Base-by-base conservation (phyloP, 768 basidiomycete genomes). In the Hysterangium stoloniferum region DNA sequence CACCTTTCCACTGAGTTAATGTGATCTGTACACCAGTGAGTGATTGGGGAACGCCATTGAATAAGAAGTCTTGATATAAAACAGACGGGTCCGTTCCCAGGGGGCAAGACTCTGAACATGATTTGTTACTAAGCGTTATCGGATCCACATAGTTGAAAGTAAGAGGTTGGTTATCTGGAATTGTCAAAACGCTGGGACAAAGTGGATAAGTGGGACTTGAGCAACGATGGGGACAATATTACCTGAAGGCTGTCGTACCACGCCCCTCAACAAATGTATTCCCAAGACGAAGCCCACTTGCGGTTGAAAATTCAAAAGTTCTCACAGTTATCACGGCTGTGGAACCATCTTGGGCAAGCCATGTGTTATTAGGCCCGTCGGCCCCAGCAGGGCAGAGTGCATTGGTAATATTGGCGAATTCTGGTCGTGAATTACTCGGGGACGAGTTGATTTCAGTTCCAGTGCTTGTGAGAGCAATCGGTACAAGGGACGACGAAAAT, bases 31-130 rank as follows among this genome's bases (percentile, higher is more conserved):
- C 79, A 44, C 96, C 96, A 5, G 93, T 96, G 58, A 97, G 77
- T n/a, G 72, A 68, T 29, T 78, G 62, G 5, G 76, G 65, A 6
- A 64, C 62, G 24, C 61, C 62, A 44, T 73, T 66, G 64, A 98
- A 97, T 35, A 96, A 68, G 69, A 96, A 99, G 65, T 99, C 96
- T 65, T 98, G 93, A 62, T 91, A 98, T 1, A 79, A 75, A 51
- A 97, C 67, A 9, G 79, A 74, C 2, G 86, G 64, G 62, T 96
- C 79, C 38, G 80, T 80, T 4, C 80, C 79, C 34, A 99, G 73
- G 0, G 93, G 90, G 64, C 96, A 99, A 19, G 72, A 67, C 45
- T 75, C 68, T 7, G 81, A 72, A 66, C 96, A 99, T 0, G 90
- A 88, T 56, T 71, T 66, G 57, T 85, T 89, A 60, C 84, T 71